phyloP scores from a whole-genome alignment of 2,329 filamentous ascomycete species.

The Claviceps maximensis region DNA sequence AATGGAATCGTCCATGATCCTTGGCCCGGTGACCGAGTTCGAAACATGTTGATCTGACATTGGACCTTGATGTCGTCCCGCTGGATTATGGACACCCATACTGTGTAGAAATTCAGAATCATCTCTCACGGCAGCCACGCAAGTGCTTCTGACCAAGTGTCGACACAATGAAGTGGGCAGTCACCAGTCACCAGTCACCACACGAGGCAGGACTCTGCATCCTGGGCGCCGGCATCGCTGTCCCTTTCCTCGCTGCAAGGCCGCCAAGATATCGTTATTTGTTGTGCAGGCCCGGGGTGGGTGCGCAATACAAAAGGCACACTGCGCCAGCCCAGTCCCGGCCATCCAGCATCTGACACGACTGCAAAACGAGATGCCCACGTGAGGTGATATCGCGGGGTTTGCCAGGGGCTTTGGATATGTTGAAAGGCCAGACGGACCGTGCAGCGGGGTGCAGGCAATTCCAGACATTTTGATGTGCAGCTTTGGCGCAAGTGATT shows the following conservation, averaged over 20 bases:
- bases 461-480: too few relatives aligned
- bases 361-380: conserved; percentile 5
- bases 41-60: not conserved
- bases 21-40: not conserved
- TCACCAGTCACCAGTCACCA: too few relatives aligned
- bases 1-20: too few relatives aligned
- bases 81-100: not conserved
- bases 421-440: not conserved
- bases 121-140: not conserved
- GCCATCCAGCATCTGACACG: conserved; percentile 9
- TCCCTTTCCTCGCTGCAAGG: not conserved
- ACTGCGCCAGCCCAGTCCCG: not conserved
- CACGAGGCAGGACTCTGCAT: not conserved
- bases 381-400: conserved; percentile 9
- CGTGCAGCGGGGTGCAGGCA: not conserved
- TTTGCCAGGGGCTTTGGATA: conserved; percentile 6
- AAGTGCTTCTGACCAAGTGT: not conserved
- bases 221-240: not conserved
- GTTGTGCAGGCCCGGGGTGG: too few relatives aligned
- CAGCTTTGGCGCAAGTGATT: too few relatives aligned
- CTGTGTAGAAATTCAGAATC: not conserved
- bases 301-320: not conserved
- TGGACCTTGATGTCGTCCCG: not conserved
- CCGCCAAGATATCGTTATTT: not conserved
- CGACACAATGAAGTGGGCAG: not conserved